A percentile compares a stretch with the other conserved stretches of the same genome.
phyloP scores from a whole-genome alignment of 805 yeast species.

The Yarrowia hollandica region DNA sequence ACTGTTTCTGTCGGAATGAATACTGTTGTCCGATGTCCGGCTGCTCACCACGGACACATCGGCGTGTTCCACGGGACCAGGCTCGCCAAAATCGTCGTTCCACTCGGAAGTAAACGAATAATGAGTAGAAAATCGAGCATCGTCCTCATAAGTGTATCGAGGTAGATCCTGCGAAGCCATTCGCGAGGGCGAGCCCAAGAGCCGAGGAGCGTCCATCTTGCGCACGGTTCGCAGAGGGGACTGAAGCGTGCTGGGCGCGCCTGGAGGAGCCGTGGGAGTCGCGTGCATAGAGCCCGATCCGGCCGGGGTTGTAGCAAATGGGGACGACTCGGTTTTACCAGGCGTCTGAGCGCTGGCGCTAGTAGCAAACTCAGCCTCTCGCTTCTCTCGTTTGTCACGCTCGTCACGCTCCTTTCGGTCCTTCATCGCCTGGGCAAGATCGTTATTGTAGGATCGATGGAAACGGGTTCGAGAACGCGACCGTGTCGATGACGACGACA shows the following conservation, averaged over 20 bases:
- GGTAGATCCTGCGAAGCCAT: slow-evolving; percentile 10
- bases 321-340: background rate
- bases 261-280: slow-evolving; percentile 11
- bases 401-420: slow-evolving; percentile 25
- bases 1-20: slow-evolving; percentile 4
- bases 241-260: slow-evolving; percentile 1
- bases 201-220: slow-evolving; percentile 22
- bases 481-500: slow-evolving; percentile 27
- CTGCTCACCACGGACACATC: slow-evolving; percentile 17
- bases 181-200: slow-evolving; percentile 19
- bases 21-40: slow-evolving; percentile 3
- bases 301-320: slow-evolving; percentile 6
- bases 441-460: slow-evolving; percentile 31
- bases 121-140: slow-evolving; percentile 7
- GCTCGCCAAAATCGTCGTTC: slow-evolving; percentile 36
- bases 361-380: background rate
- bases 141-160: slow-evolving; percentile 22
- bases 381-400: slow-evolving; percentile 14
- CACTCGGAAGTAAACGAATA: slow-evolving; percentile 21
- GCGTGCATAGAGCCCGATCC: slow-evolving; percentile 20
- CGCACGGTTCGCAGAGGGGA: slow-evolving; percentile 23
- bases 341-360: slow-evolving; percentile 5
- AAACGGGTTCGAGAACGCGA: slow-evolving; percentile 31
- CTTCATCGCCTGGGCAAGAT: slow-evolving; percentile 28
- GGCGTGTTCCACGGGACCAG: slow-evolving; percentile 39